Evolutionary conservation across 257 asterid genomes (phyloP).

Genomic region (Forsythia viridissima): DNA sequence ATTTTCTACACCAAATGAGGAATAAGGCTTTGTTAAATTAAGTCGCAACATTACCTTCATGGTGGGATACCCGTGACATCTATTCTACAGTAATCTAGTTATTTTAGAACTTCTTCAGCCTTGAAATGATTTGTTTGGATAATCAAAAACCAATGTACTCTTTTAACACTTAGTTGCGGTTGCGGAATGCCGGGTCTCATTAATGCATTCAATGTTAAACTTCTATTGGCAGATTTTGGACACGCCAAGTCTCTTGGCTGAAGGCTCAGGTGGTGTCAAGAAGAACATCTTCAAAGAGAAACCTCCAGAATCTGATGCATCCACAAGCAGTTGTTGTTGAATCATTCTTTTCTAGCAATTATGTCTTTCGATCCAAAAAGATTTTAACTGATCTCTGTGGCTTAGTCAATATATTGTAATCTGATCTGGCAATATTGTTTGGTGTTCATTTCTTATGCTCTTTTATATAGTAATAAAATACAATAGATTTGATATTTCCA

Average conservation of each 20-base stretch:
- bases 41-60: background rate
- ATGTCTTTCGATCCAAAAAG: background rate
- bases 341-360: slow-evolving; percentile 1
- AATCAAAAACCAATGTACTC: no score
- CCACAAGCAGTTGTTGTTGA: slow-evolving; percentile 85
- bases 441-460: background rate
- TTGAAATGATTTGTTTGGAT: background rate
- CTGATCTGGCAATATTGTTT: background rate
- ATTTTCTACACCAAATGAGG: no score
- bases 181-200: background rate
- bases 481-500: no score
- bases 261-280: slow-evolving; percentile 70
- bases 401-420: background rate
- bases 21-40: background rate
- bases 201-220: background rate
- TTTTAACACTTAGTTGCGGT: no score
- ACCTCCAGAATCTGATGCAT: slow-evolving; percentile 68
- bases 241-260: slow-evolving; percentile 81
- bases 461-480: no score
- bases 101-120: background rate
- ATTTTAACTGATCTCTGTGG: background rate
- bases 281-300: slow-evolving; percentile 91
- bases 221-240: slow-evolving; percentile 69
- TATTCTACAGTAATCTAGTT: background rate
- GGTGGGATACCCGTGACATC: background rate